Conservation (phyloP, 169 alveolate genomes). For the Cryptosporidium ubiquitum region DNA sequence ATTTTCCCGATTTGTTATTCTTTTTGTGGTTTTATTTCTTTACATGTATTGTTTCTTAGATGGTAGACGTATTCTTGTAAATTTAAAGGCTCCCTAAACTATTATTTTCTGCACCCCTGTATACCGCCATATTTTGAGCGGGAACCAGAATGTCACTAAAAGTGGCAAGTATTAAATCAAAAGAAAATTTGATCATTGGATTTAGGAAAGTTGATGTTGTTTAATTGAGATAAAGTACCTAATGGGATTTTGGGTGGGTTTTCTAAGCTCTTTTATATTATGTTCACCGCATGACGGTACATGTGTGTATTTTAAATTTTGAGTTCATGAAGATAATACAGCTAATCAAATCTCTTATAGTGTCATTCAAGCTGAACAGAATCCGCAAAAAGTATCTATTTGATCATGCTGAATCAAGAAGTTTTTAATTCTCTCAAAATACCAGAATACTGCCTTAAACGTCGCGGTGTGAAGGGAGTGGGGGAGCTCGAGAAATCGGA, state of each 20-base stretch:
- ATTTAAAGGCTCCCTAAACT: conserved; percentile 16
- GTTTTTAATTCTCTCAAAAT: conserved; percentile 1
- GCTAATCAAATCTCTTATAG: neutral
- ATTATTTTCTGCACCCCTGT: conserved; percentile 13
- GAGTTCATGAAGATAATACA: neutral
- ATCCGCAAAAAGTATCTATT: neutral
- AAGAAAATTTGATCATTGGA: neutral
- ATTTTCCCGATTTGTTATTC: neutral
- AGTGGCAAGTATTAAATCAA: conserved; percentile 22
- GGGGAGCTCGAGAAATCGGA: neutral
- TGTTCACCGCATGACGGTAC: neutral
- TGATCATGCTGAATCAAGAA: conserved; percentile 4
- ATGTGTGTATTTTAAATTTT: neutral
- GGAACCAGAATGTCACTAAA: conserved; percentile 1
- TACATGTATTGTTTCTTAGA: conserved; percentile 48
- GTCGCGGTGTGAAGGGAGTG: neutral
- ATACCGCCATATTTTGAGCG: conserved; percentile 22
- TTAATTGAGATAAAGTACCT: neutral
- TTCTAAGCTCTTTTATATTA: neutral
- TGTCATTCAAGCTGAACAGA: neutral
- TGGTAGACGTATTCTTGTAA: conserved; percentile 29
- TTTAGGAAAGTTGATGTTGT: neutral
- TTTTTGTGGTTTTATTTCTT: neutral
- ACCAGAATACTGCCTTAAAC: conserved; percentile 34
- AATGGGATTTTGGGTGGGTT: neutral